phyloP scores from a whole-genome alignment of 257 asterid species.

The Datura wrightii region DNA sequence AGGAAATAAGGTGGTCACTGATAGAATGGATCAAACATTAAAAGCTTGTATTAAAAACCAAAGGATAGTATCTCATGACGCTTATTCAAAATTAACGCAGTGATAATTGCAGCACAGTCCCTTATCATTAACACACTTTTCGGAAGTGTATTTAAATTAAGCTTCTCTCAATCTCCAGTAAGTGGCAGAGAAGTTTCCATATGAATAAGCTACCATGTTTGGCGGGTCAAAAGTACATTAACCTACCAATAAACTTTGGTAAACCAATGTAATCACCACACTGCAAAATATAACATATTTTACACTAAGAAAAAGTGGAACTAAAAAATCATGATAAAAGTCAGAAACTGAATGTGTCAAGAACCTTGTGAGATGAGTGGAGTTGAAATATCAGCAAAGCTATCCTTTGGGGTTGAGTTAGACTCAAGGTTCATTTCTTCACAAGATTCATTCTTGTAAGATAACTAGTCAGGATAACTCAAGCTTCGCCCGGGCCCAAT shows the following conservation, averaged over 20 bases:
- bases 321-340: too few species aligned
- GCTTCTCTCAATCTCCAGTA: neutral
- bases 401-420: neutral
- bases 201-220: neutral
- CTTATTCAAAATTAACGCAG: too few species aligned
- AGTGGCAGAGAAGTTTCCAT: neutral
- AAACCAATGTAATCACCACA: neutral
- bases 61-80: neutral
- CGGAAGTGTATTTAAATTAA: neutral
- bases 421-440: neutral
- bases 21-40: neutral
- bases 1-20: neutral
- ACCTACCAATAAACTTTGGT: neutral
- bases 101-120: neutral
- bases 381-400: constrained; percentile 13
- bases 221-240: neutral
- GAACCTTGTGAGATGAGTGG: neutral
- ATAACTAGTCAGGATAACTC: too few species aligned
- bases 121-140: neutral
- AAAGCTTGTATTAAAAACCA: neutral
- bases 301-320: neutral
- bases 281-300: too few species aligned
- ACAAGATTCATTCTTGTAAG: neutral
- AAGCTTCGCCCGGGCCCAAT: too few species aligned
- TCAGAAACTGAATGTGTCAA: neutral